Base-by-base conservation (phyloP, 2,329 filamentous ascomycete genomes). In the Tolypocladium tropicale region DNA sequence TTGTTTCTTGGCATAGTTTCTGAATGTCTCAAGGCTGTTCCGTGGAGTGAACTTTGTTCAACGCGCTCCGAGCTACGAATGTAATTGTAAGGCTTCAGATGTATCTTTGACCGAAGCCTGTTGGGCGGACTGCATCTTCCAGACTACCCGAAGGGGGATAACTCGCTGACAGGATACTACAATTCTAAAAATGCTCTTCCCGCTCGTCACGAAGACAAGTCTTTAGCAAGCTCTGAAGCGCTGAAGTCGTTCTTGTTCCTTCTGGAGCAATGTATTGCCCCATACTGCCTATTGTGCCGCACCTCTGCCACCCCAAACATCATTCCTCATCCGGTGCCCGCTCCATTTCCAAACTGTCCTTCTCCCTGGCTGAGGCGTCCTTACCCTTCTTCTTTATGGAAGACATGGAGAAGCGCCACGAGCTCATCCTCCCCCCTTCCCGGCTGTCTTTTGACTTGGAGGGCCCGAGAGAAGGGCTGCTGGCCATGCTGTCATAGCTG, bases 321-420 rank as follows among this genome's bases (percentile, higher is more conserved):
- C 48, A 66, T 10, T 71, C 67, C 39, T 67, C 68, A 33, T 71
- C 68, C n/a, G 58, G 53, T 34, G 63, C 56, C 46, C 66, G 62
- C 10, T 83, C 81, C 30, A 78, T 64, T 50, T 84, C 81, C 60
- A 79, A 62, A 60, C 78, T 80, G 62, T 82, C 79, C 70, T 78
- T 81, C 56, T 73, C 71, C 61, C 65, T 72, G n/a, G 57, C 51
- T 10, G 60, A 55, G n/a, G 62, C 57, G 49, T 81, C 78, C 61
- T 77, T 80, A 60, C 75, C 78, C 68, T 80, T 82, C 72, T 83
- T 83, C 70, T 81, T 83, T 63, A 81, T 81, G 36, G 79, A 77
- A 64, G 82, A 82, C 65, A 81, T 81, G 48, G 79, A 77, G 65
- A 82, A 82, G 61, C 79, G 75, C 76, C 79, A 81, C 46, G 72